Conservation (phyloP, 805 yeast genomes). For the Teunomyces panamensis region DNA sequence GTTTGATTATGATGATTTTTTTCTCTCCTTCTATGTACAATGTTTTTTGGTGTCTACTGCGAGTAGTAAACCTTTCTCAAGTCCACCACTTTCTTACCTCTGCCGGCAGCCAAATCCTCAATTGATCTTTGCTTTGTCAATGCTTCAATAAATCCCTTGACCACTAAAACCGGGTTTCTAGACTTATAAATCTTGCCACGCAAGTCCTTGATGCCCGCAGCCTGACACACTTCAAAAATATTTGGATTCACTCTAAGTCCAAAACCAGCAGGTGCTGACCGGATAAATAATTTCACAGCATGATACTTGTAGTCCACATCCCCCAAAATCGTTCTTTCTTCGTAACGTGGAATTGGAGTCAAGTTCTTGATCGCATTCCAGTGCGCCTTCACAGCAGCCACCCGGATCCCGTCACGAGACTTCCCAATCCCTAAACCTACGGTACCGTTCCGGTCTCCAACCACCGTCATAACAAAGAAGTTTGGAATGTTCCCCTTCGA, state of each 20-base stretch:
- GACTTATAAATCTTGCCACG: slow-evolving; percentile 90
- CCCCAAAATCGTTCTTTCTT: slow-evolving; percentile 87
- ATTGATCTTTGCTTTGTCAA: slow-evolving; percentile 74
- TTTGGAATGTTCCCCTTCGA: slow-evolving; percentile 86
- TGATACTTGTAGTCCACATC: slow-evolving; percentile 80
- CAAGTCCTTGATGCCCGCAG: slow-evolving; percentile 91
- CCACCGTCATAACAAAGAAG: slow-evolving; percentile 80
- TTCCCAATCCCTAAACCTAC: slow-evolving; percentile 95
- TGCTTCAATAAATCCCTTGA: slow-evolving; percentile 86
- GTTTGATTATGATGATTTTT: too few relatives aligned
- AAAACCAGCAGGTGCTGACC: slow-evolving; percentile 89
- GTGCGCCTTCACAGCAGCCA: slow-evolving; percentile 79
- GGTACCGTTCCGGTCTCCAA: slow-evolving; percentile 92
- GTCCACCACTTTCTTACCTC: slow-evolving; percentile 95
- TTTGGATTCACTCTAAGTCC: slow-evolving; percentile 90
- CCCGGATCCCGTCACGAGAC: slow-evolving; percentile 70
- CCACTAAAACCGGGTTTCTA: slow-evolving; percentile 92
- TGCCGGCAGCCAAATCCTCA: slow-evolving; percentile 82
- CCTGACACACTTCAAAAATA: slow-evolving; percentile 85
- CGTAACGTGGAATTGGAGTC: slow-evolving; percentile 78
- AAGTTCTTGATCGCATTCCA: slow-evolving; percentile 92
- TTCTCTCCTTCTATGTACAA: background rate
- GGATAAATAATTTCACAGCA: slow-evolving; percentile 76
- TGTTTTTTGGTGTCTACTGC: background rate
- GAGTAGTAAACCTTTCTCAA: slow-evolving; percentile 86